Base-by-base conservation (phyloP, 2,329 filamentous ascomycete species). In the Elsinoe perseae region DNA sequence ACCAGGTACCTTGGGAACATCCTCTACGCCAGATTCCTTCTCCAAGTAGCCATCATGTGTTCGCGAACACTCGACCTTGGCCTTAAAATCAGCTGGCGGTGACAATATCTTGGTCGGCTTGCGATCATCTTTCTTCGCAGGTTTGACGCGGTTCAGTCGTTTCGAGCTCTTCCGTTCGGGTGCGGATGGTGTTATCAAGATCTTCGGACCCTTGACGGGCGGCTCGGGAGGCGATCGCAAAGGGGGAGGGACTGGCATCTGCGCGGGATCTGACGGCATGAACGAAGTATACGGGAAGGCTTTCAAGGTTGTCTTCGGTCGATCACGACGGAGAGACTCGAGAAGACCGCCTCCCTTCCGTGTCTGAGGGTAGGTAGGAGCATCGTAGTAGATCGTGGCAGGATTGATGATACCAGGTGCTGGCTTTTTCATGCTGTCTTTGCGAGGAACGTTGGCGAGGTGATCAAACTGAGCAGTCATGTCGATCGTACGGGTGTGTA, bases 371-470 rank as follows among this genome's bases (percentile, higher is more conserved):
- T 44, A 54, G 4, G 52, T 54, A 42, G 52, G 52, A 2, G 52
- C 21, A 16, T 54, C 52, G 28, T 54, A 25, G 36, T 54, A 54
- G 34, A 54, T 54, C 4, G 52, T 54, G 9, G 10, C n/a, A 42
- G 52, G 12, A 20, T 28, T 54, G 52, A 42, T 27, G 8, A 54
- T 23, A 9, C 14, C 14, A 7, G 12, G 38, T 14, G 38, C 48
- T 10, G 30, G 38, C 12, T 28, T 54, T 9, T 54, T 44, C 12
- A 28, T 30, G 16, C 34, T 54, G 20, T 27, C 38, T 14, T 54
- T 54, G 3, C 34, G 21, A 5, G 52, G 38, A 4, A 44, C 34
- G 16, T 42, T 42, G 21, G 52, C 34, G 8, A 42, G 52, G 25
- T 42, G 52, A 21, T 32, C 36, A n/a, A 36, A 18, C 23, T 27